These are phyloP conservation scores for Claviceps spartinae DNA, from an alignment of 2,329 filamentous ascomycete species.

Conservation along the genomic window DNA sequence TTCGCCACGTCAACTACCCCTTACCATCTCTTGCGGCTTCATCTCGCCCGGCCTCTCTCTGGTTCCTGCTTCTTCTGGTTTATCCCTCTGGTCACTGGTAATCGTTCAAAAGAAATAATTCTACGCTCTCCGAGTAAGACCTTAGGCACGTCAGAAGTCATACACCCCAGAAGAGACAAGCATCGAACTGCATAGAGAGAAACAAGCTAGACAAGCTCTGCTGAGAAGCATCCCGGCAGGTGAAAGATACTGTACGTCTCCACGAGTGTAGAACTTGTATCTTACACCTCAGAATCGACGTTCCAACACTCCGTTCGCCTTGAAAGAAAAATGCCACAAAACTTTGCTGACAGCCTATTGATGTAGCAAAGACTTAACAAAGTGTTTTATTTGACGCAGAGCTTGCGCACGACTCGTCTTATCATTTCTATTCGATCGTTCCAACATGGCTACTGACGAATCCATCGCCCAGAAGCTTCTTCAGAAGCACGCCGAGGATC, in stretches of 20 bases:
- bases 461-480: conserved; percentile 49
- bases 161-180: not conserved
- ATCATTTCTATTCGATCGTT: not conserved
- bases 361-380: not conserved
- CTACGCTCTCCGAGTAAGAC: conserved; percentile 23
- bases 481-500: conserved; percentile 43
- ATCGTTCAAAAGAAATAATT: conserved; percentile 12
- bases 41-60: conserved; percentile 8
- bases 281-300: not conserved
- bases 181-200: conserved; percentile 1
- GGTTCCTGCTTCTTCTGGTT: conserved; percentile 26
- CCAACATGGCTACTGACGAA: conserved; percentile 34
- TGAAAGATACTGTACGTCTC: not conserved
- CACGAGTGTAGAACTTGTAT: not conserved
- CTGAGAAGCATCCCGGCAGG: not conserved
- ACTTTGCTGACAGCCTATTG: not conserved
- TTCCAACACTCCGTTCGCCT: too few species aligned
- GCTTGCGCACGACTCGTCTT: not conserved
- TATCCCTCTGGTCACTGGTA: conserved; percentile 26
- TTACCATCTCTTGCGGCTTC: conserved; percentile 14
- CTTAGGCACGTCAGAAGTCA: conserved; percentile 21
- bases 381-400: not conserved
- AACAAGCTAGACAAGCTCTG: not conserved
- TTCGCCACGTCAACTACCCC: conserved; percentile 13
- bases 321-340: not conserved